These are phyloP conservation scores for Mortierella sp. DNA, from an alignment of 371 early-diverging fungal species.

Conservation along the genomic window DNA sequence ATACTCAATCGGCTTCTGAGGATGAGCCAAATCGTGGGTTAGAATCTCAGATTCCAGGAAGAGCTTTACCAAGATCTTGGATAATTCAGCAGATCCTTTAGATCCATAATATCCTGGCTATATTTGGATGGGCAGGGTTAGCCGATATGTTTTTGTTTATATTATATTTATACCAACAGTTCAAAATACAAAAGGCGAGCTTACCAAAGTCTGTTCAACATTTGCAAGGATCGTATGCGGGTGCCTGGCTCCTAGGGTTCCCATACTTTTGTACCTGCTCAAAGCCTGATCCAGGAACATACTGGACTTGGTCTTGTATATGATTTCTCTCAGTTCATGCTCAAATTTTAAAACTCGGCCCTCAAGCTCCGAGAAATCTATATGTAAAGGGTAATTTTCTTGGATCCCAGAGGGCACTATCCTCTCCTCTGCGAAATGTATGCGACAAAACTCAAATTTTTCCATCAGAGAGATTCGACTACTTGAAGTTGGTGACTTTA, in stretches of 20 bases:
- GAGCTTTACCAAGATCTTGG: slow-evolving; percentile 55
- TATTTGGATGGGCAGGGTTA: slow-evolving; percentile 11
- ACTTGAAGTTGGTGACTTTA: not conserved
- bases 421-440: slow-evolving; percentile 62
- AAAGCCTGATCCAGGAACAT: slow-evolving; percentile 55
- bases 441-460: slow-evolving; percentile 63
- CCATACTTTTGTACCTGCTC: slow-evolving; percentile 59
- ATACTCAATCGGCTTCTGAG: slow-evolving; percentile 69
- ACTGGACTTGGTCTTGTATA: slow-evolving; percentile 51
- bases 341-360: slow-evolving; percentile 49
- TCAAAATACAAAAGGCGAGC: no score
- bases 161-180: no score
- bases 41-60: slow-evolving; percentile 60
- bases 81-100: slow-evolving; percentile 61
- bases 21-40: slow-evolving; percentile 49
- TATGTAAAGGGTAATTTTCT: slow-evolving; percentile 59
- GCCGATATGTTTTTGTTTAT: no score
- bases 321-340: slow-evolving; percentile 57
- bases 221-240: slow-evolving; percentile 58
- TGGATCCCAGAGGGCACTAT: slow-evolving; percentile 60
- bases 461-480: slow-evolving; percentile 26
- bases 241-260: slow-evolving; percentile 63
- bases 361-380: slow-evolving; percentile 58
- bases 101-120: slow-evolving; percentile 78
- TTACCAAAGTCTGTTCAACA: slow-evolving; percentile 60